Evolutionary conservation across 2,329 filamentous ascomycete species (phyloP).

Genomic region (Pleochaeta shiraiana): DNA sequence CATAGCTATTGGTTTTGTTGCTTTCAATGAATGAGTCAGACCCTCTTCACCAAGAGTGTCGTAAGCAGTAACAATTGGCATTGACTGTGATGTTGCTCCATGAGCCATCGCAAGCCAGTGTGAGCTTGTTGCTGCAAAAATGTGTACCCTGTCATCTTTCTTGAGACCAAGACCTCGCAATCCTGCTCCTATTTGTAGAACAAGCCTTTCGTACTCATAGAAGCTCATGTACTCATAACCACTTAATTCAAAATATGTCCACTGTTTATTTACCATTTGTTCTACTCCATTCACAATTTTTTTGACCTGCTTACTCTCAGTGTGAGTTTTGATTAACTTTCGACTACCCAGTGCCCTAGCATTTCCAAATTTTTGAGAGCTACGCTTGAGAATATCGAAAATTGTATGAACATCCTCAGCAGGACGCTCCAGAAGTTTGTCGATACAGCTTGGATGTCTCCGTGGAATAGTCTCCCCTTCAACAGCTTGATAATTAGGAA

Average conservation of each 20-base stretch:
- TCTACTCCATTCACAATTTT: constrained; percentile 67
- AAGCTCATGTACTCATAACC: constrained; percentile 59
- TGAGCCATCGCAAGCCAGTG: constrained; percentile 70
- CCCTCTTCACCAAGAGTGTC: constrained; percentile 76
- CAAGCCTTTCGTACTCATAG: constrained; percentile 52
- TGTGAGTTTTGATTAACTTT: constrained; percentile 52
- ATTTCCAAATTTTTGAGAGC: constrained; percentile 42
- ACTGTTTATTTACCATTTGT: constrained; percentile 64
- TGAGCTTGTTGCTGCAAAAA: constrained; percentile 52
- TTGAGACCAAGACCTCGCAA: constrained; percentile 50
- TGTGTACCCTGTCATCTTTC: constrained; percentile 48
- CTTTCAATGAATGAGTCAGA: constrained; percentile 64
- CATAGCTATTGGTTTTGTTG: constrained; percentile 63
- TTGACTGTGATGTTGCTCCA: constrained; percentile 57
- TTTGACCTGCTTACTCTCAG: constrained; percentile 76
- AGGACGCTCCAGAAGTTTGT: constrained; percentile 32
- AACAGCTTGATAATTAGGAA: constrained; percentile 31
- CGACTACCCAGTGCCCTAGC: constrained; percentile 46
- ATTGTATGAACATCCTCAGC: constrained; percentile 41
- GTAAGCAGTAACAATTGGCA: constrained; percentile 86
- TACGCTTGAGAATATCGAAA: constrained; percentile 51
- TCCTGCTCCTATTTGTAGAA: constrained; percentile 44
- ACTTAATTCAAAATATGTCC: constrained; percentile 73
- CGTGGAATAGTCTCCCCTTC: constrained; percentile 51
- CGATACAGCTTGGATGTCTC: constrained; percentile 32